phyloP scores from a whole-genome alignment of 306 rosid genomes.

The Leucaena leucocephala region DNA sequence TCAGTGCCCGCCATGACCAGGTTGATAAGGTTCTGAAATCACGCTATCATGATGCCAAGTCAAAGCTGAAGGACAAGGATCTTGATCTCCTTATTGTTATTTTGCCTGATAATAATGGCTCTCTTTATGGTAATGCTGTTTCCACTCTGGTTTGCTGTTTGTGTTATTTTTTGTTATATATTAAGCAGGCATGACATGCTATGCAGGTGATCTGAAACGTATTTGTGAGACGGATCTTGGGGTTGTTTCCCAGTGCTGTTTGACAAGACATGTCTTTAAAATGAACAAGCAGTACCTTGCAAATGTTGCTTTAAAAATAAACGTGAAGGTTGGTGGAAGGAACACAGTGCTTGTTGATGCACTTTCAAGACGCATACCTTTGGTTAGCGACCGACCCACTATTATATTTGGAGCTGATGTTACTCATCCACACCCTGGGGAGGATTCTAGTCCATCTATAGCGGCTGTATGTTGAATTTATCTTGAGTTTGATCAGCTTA shows the following conservation, averaged over 20 bases:
- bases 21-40: constrained; percentile 83
- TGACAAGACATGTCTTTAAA: constrained; percentile 79
- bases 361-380: constrained; percentile 79
- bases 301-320: constrained; percentile 86
- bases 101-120: constrained; percentile 92
- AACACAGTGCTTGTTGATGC: constrained; percentile 98
- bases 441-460: constrained; percentile 95
- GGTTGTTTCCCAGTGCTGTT: constrained; percentile 90
- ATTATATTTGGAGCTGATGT: constrained; percentile 99
- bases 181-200: neutral
- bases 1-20: constrained; percentile 80
- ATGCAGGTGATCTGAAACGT: constrained; percentile 85
- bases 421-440: constrained; percentile 99
- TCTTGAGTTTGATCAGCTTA: neutral
- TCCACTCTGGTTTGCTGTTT: neutral
- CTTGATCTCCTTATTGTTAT: constrained; percentile 88
- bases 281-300: constrained; percentile 96
- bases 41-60: constrained; percentile 76
- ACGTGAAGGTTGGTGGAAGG: constrained; percentile 97
- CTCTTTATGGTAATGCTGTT: constrained; percentile 75
- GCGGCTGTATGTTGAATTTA: constrained; percentile 73
- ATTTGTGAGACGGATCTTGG: constrained; percentile 98
- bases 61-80: constrained; percentile 62
- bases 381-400: constrained; percentile 91
- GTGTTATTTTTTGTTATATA: neutral